Percentiles rank a stretch among this genome's conserved stretches.
phyloP scores from a whole-genome alignment of 257 asterid species.

The Solanum sparsipilum region DNA sequence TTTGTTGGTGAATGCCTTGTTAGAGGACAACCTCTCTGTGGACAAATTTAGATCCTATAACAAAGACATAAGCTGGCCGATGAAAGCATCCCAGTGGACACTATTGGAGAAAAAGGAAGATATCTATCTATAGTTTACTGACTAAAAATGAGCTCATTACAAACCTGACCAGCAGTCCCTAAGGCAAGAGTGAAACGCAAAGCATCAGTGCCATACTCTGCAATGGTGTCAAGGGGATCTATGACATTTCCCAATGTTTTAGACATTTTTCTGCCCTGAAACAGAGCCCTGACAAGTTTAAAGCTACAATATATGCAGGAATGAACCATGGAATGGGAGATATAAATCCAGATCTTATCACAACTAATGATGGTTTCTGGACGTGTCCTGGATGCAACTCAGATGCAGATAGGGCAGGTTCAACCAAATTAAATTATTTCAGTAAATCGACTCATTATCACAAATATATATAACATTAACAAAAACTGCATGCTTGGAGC shows the following conservation, averaged over 20 bases:
- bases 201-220: constrained; percentile 93
- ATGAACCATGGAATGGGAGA: constrained; percentile 1
- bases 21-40: constrained; percentile 71
- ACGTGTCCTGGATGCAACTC: background rate
- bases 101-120: background rate
- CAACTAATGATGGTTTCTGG: background rate
- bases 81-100: constrained; percentile 1
- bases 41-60: constrained; percentile 86
- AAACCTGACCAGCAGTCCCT: constrained; percentile 98
- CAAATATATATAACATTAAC: background rate
- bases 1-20: constrained; percentile 95
- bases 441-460: background rate
- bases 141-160: constrained; percentile 8
- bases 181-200: constrained; percentile 86
- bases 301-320: constrained; percentile 6
- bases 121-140: background rate
- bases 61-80: constrained; percentile 2
- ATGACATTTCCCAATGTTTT: constrained; percentile 88
- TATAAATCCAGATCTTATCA: background rate
- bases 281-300: constrained; percentile 13
- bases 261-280: constrained; percentile 97
- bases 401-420: background rate
- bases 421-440: background rate
- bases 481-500: background rate
- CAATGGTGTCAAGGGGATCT: constrained; percentile 84